Evolutionary conservation across 495 filamentous ascomycete species (phyloP).

Genomic region (Evansstolkia leycettana): DNA sequence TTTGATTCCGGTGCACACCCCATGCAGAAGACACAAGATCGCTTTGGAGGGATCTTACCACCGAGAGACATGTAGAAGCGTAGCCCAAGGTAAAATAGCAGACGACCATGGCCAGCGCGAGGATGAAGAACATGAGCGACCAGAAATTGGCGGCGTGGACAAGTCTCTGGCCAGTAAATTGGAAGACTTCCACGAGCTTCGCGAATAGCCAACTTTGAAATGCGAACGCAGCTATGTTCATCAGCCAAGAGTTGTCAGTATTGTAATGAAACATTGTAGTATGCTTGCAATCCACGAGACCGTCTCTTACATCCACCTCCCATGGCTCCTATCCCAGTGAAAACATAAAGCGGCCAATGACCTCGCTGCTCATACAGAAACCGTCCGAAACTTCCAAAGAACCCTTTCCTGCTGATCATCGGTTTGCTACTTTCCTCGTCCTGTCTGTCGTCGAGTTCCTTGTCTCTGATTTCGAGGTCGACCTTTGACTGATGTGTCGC

Average conservation of each 20-base stretch:
- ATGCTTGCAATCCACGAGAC: too few relatives aligned
- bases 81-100: slow-evolving; percentile 43
- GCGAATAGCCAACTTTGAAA: slow-evolving; percentile 27
- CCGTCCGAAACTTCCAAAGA: slow-evolving; percentile 30
- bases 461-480: too few relatives aligned
- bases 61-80: slow-evolving; percentile 33
- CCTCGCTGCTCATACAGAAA: slow-evolving; percentile 36
- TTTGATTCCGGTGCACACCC: too few relatives aligned
- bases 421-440: slow-evolving; percentile 3
- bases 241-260: too few relatives aligned
- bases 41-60: slow-evolving; percentile 6
- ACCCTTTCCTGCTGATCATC: slow-evolving; percentile 15
- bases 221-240: slow-evolving; percentile 31
- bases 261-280: too few relatives aligned
- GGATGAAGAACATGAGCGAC: slow-evolving; percentile 53
- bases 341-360: slow-evolving; percentile 32
- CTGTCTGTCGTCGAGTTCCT: too few relatives aligned
- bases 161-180: slow-evolving; percentile 20
- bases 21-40: background rate
- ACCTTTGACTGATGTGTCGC: background rate
- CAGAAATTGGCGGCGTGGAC: slow-evolving; percentile 40
- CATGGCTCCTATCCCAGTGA: slow-evolving; percentile 33
- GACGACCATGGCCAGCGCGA: slow-evolving; percentile 36
- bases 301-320: slow-evolving; percentile 42
- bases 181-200: slow-evolving; percentile 18